Percentiles rank a stretch among this genome's conserved stretches.
phyloP scores from a whole-genome alignment of 148 eudicot species.

The Rhododendron williamsianum region DNA sequence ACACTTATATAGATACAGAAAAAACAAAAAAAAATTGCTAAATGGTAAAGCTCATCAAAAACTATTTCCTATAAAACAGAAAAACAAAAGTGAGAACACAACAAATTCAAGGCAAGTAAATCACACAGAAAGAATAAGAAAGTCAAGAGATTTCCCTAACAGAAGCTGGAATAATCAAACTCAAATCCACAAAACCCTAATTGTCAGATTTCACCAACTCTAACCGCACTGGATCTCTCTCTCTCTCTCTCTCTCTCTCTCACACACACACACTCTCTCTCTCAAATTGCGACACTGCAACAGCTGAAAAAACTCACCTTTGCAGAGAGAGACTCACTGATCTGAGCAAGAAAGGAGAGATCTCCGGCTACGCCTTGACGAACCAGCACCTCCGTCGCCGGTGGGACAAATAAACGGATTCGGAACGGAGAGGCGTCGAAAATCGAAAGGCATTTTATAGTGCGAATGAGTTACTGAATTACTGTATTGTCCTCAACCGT shows the following conservation, averaged over 20 bases:
- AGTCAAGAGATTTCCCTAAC: neutral
- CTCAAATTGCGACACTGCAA: neutral
- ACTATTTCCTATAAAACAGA: neutral
- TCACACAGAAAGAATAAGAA: neutral
- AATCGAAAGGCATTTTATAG: neutral
- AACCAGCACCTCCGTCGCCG: conserved; percentile 13
- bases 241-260: neutral
- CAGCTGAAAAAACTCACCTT: neutral
- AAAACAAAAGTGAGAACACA: neutral
- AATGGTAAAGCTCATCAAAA: neutral
- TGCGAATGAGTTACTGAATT: too few species aligned
- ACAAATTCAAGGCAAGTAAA: neutral
- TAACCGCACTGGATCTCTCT: neutral
- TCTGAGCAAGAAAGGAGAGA: conserved; percentile 16
- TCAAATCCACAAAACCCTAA: neutral
- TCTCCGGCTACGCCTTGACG: conserved; percentile 30
- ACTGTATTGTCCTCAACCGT: too few species aligned
- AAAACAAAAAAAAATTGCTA: neutral
- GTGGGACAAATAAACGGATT: neutral
- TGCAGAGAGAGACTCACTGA: conserved; percentile 15
- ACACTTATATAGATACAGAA: neutral
- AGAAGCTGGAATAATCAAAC: neutral
- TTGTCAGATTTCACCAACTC: neutral
- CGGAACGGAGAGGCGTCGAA: neutral
- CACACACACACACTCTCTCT: neutral